Conservation (phyloP, 495 filamentous ascomycete species). For the Neurospora sp. region DNA sequence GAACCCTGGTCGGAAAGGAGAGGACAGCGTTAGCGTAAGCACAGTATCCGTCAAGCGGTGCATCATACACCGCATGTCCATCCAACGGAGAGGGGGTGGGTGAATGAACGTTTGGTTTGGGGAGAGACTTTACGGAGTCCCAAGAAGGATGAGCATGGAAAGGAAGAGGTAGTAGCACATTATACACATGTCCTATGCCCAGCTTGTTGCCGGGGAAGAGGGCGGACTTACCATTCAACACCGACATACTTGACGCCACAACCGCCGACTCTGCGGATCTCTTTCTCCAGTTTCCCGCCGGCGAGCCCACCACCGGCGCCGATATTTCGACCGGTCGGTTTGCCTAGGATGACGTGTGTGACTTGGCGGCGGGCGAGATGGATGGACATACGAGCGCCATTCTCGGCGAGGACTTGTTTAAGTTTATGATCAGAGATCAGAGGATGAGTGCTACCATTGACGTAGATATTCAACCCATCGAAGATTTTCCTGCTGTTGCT, state of each 20-base stretch:
- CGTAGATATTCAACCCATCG: conserved; percentile 58
- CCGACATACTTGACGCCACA: conserved; percentile 68
- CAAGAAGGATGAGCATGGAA: not conserved
- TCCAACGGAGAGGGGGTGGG: not conserved
- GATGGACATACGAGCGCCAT: conserved; percentile 62
- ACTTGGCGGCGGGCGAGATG: conserved; percentile 59
- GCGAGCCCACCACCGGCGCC: conserved; percentile 72
- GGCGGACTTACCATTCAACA: conserved; percentile 61
- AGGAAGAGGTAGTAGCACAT: conserved; percentile 2
- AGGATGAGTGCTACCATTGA: conserved; percentile 81
- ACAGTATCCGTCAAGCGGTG: conserved; percentile 9
- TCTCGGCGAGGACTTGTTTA: conserved; percentile 60
- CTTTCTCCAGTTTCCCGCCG: conserved; percentile 71
- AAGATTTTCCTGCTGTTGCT: conserved; percentile 43
- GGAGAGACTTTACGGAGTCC: not conserved
- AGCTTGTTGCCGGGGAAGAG: not conserved
- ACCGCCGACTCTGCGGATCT: conserved; percentile 54
- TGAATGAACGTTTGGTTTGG: not conserved
- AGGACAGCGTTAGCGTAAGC: not conserved
- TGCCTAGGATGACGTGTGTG: conserved; percentile 79
- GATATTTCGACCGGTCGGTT: conserved; percentile 27
- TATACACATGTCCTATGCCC: not conserved
- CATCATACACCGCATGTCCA: not conserved
- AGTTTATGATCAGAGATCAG: conserved; percentile 76
- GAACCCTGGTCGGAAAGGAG: conserved; percentile 37